Conservation (phyloP, 1,139 yeast genomes). For the Meyerozyma guilliermondii region DNA sequence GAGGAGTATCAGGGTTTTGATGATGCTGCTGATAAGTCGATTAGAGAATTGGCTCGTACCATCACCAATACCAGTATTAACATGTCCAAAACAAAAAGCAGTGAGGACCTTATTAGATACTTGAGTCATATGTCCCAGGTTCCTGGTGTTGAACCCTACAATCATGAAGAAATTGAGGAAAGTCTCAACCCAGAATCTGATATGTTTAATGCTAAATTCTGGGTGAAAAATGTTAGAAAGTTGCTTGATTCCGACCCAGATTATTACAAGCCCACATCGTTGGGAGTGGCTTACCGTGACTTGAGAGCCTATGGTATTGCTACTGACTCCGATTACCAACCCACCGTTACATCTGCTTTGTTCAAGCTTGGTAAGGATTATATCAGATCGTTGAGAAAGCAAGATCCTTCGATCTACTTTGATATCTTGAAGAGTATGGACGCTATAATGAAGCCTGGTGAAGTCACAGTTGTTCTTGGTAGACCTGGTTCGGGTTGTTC, state of each 20-base stretch:
- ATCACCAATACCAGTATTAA: slow-evolving; percentile 22
- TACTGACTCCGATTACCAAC: slow-evolving; percentile 74
- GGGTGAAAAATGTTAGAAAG: slow-evolving; percentile 69
- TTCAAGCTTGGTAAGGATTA: slow-evolving; percentile 14
- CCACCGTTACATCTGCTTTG: slow-evolving; percentile 56
- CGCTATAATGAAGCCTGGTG: slow-evolving; percentile 65
- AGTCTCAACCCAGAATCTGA: slow-evolving; percentile 37
- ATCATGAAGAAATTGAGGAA: slow-evolving; percentile 13
- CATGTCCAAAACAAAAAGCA: slow-evolving; percentile 5
- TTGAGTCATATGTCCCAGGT: slow-evolving; percentile 48
- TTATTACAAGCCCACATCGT: slow-evolving; percentile 54
- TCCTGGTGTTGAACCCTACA: slow-evolving; percentile 42
- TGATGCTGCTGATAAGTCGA: slow-evolving; percentile 19
- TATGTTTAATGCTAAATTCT: slow-evolving; percentile 56
- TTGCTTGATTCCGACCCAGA: slow-evolving; percentile 55
- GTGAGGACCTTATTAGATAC: slow-evolving; percentile 21
- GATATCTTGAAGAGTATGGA: slow-evolving; percentile 67
- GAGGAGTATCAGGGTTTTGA: slow-evolving; percentile 34
- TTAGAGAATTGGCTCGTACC: slow-evolving; percentile 62
- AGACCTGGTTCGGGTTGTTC: slow-evolving; percentile 88
- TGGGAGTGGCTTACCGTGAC: slow-evolving; percentile 67
- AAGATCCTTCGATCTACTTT: slow-evolving; percentile 20
- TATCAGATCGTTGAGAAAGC: slow-evolving; percentile 13
- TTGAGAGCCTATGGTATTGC: slow-evolving; percentile 73
- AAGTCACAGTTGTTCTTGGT: slow-evolving; percentile 70